A percentile compares a stretch with the other conserved stretches of the same genome.
These are phyloP conservation scores for Gymnopilus dilepis DNA, from an alignment of 768 basidiomycete genomes.

Conservation along the genomic window DNA sequence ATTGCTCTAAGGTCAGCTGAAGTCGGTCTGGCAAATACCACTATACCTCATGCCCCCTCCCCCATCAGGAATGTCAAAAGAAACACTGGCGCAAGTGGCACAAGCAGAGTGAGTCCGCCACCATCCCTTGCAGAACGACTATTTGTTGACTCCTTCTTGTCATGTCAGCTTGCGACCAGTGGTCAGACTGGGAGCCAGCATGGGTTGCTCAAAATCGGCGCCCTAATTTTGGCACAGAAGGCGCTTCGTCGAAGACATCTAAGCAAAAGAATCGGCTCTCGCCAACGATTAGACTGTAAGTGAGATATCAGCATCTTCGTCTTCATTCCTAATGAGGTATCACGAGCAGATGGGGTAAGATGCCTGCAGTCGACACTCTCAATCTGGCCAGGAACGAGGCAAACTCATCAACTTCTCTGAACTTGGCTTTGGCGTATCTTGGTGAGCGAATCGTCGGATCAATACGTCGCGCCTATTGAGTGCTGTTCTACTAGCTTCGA, in stretches of 20 bases:
- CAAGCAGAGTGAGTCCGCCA: conserved; percentile 35
- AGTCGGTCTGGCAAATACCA: too few species aligned
- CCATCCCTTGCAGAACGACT: conserved; percentile 5
- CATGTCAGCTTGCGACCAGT: conserved; percentile 30
- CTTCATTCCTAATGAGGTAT: background rate
- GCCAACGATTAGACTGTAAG: conserved; percentile 24
- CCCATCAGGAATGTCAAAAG: conserved; percentile 43
- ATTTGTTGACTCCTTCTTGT: conserved; percentile 13
- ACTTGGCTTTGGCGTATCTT: conserved; percentile 33
- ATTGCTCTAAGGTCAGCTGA: conserved; percentile 45
- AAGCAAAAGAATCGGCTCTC: conserved; percentile 17
- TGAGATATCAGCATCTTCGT: background rate
- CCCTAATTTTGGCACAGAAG: conserved; percentile 23
- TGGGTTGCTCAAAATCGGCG: conserved; percentile 27
- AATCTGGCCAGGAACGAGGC: conserved; percentile 35
- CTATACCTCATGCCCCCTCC: too few species aligned
- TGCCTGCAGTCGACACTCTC: conserved; percentile 34
- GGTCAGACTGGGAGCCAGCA: conserved; percentile 26
- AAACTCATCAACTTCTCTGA: background rate
- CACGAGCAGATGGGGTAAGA: conserved; percentile 36
- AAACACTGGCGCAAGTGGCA: conserved; percentile 43
- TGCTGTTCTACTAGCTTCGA: conserved; percentile 41
- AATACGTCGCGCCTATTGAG: background rate
- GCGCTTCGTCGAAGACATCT: background rate
- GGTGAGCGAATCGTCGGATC: conserved; percentile 17